Evolutionary conservation across 257 asterid species (phyloP).

Genomic region (Ballota nigra): DNA sequence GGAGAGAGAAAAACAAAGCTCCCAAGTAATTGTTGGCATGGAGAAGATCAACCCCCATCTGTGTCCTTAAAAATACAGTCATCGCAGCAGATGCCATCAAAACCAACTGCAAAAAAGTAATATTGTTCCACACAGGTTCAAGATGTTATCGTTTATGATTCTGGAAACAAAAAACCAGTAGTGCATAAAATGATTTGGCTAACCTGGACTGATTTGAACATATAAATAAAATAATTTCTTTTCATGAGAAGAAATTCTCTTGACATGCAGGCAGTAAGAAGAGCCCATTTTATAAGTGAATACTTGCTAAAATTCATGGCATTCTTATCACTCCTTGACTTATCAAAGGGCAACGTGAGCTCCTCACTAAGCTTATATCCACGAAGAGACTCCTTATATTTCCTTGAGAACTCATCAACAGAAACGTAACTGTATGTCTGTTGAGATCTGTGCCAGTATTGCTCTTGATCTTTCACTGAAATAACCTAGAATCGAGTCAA

Average conservation of each 20-base stretch:
- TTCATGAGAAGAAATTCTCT: constrained; percentile 54
- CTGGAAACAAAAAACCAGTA: background rate
- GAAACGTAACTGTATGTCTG: constrained; percentile 36
- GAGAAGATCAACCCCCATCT: constrained; percentile 36
- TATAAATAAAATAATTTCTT: constrained; percentile 41
- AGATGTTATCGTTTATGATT: background rate
- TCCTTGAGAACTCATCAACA: constrained; percentile 32
- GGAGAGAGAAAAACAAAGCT: constrained; percentile 38
- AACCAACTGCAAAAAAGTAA: constrained; percentile 35
- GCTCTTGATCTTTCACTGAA: constrained; percentile 53
- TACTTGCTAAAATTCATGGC: constrained; percentile 36
- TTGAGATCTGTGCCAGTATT: constrained; percentile 42
- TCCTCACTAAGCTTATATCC: constrained; percentile 35
- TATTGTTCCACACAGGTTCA: background rate
- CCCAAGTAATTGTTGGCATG: constrained; percentile 46
- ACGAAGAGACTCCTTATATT: constrained; percentile 33
- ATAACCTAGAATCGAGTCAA: constrained; percentile 39
- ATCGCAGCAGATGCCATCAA: constrained; percentile 37
- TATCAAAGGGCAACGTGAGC: constrained; percentile 34
- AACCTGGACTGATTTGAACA: constrained; percentile 47
- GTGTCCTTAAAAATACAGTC: constrained; percentile 49
- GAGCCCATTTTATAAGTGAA: constrained; percentile 40
- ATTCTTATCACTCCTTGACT: constrained; percentile 34
- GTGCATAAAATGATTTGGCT: background rate
- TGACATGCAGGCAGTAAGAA: constrained; percentile 41